phyloP scores from a whole-genome alignment of 2,329 filamentous ascomycete species.

The Grosmannia huntii region DNA sequence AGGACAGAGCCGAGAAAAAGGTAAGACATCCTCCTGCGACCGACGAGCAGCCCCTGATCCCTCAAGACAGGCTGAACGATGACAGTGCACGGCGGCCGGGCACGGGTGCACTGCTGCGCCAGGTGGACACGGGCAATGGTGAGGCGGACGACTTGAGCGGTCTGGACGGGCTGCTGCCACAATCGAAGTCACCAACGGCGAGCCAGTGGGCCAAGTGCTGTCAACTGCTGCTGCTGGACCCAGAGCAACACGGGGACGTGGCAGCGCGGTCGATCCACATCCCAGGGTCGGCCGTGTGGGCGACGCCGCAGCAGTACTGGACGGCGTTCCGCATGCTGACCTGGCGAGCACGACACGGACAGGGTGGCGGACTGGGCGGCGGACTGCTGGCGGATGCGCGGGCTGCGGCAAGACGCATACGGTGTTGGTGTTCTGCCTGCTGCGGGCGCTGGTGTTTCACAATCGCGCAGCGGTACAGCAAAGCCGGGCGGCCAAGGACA shows the following conservation, averaged over 20 bases:
- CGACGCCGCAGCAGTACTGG: constrained; percentile 5
- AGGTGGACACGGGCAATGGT: not conserved
- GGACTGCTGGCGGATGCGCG: constrained; percentile 8
- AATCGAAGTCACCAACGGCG: not conserved
- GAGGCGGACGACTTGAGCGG: not conserved
- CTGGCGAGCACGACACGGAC: not conserved
- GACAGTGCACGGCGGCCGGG: not conserved
- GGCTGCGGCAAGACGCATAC: constrained; percentile 7
- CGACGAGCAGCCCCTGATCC: not conserved
- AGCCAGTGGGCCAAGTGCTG: constrained; percentile 5
- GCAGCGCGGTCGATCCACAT: constrained; percentile 4
- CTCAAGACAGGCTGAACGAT: not conserved
- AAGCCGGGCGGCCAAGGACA: not conserved
- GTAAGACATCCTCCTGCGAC: not conserved
- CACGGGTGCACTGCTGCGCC: not conserved
- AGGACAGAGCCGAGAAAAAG: not conserved
- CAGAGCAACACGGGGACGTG: constrained; percentile 2
- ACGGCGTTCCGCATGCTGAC: constrained; percentile 6
- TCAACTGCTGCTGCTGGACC: constrained; percentile 2
- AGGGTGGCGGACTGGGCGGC: constrained; percentile 4
- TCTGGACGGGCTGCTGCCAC: not conserved
- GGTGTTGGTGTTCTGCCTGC: not conserved
- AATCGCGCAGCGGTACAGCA: not conserved
- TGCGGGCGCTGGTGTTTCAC: constrained; percentile 6
- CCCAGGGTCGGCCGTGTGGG: constrained; percentile 2